Evolutionary conservation across 768 basidiomycete genomes (phyloP), one percentile per base, ranked within the genome.

Genomic region (Plicaturopsis crispa): DNA sequence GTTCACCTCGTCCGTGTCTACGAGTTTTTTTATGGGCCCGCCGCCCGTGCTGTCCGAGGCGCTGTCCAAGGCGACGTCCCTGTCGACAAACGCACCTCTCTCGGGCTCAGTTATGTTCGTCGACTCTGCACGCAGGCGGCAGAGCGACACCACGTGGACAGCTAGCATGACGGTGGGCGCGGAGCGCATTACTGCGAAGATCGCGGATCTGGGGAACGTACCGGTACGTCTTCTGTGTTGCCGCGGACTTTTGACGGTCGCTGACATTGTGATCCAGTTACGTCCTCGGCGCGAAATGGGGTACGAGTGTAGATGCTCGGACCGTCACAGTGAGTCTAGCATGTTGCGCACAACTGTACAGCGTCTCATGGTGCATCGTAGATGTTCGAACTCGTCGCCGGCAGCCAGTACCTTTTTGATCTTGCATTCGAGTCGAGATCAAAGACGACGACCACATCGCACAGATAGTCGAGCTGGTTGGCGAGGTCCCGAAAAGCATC

Each of bases 341-440:
- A 11, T 24, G 24, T 39, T 40, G 10, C 18, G 20, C 22, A 24
- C 18, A n/a, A 17, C 34, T 20, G 18, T 21, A 23, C 7, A n/a
- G 18, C 22, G 6, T 6, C 26, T 26, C 19, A n/a, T 13, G 12
- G 19, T 24, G 26, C 28, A 31, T 5, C 33, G 6, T 48, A 92
- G 90, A 73, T 91, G 28, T 99, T 99, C 56, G 94, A 98, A 56
- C 76, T 98, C 30, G 78, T 98, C 46, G 89, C 87, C 0, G 94
- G 94, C 14, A 96, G 96, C 16, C 94, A 98, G 58, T 99, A 98
- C 61, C 75, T 99, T 24, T 99, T 99, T 55, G 96, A 98, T 55
- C 94, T 94, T 0, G 91, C 91, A 16, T 86, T 87, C 1, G 94
- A 94, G 2, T 82, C 88, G 34, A 80, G 92, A 30, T 97, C 65